Conservation (phyloP, 352 stramenopile genomes). For the Phytophthora brassicae region DNA sequence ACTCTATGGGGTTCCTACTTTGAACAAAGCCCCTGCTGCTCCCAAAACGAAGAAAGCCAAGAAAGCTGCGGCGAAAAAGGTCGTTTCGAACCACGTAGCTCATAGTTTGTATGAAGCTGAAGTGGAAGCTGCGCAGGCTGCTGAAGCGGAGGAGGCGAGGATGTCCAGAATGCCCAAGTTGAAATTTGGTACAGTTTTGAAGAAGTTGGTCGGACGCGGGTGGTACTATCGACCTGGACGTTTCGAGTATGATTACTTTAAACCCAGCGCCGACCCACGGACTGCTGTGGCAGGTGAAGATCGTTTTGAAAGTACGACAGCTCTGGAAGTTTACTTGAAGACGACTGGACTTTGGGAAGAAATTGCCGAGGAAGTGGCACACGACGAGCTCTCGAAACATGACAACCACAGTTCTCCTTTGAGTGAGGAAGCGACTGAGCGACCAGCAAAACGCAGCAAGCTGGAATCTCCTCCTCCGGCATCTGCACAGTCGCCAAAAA, state of each 20-base stretch:
- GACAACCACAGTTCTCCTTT: background rate
- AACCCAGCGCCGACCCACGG: slow-evolving; percentile 55
- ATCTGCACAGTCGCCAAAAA: slow-evolving; percentile 30
- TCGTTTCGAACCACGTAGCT: background rate
- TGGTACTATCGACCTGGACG: slow-evolving; percentile 73
- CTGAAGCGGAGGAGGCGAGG: slow-evolving; percentile 8
- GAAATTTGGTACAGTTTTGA: slow-evolving; percentile 59
- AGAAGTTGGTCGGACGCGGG: slow-evolving; percentile 52
- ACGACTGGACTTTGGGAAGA: slow-evolving; percentile 63
- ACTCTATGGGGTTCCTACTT: slow-evolving; percentile 10
- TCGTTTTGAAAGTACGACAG: slow-evolving; percentile 71
- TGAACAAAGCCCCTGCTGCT: background rate
- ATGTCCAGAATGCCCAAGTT: slow-evolving; percentile 33
- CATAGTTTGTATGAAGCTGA: slow-evolving; percentile 30
- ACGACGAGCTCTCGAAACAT: slow-evolving; percentile 23
- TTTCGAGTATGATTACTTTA: slow-evolving; percentile 88
- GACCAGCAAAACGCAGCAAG: slow-evolving; percentile 32
- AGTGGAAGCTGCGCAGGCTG: slow-evolving; percentile 20
- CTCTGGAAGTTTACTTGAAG: slow-evolving; percentile 72
- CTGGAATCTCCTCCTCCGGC: slow-evolving; percentile 18
- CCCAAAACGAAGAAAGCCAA: slow-evolving; percentile 32
- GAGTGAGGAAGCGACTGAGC: slow-evolving; percentile 5
- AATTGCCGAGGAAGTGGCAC: slow-evolving; percentile 36
- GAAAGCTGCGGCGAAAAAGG: slow-evolving; percentile 30
- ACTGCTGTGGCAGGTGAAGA: slow-evolving; percentile 58